Evolutionary conservation across 1,139 yeast genomes (phyloP).

Genomic region (Yamadazyma atmosphaerica): DNA sequence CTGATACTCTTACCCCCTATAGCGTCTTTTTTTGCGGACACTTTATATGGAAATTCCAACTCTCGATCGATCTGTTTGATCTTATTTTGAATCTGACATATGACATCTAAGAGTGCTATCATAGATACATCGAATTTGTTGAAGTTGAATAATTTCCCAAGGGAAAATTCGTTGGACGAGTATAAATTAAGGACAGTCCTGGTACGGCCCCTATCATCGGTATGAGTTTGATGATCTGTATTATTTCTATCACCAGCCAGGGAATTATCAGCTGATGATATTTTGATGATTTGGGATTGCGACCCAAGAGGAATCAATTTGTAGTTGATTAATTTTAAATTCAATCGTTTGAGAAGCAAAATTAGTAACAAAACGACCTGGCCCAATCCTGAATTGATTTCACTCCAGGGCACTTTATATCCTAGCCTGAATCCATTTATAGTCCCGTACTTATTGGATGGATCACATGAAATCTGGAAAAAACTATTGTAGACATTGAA

Average conservation of each 20-base stretch:
- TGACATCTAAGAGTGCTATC: slow-evolving; percentile 69
- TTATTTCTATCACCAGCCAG: too few relatives aligned
- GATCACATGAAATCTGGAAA: slow-evolving; percentile 75
- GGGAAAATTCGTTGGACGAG: slow-evolving; percentile 65
- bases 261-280: slow-evolving; percentile 17
- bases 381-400: slow-evolving; percentile 90
- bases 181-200: slow-evolving; percentile 48
- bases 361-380: slow-evolving; percentile 71
- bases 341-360: slow-evolving; percentile 61
- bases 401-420: slow-evolving; percentile 78
- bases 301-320: slow-evolving; percentile 83
- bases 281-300: slow-evolving; percentile 71
- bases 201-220: slow-evolving; percentile 7
- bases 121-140: slow-evolving; percentile 73
- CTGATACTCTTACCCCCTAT: slow-evolving; percentile 80
- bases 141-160: slow-evolving; percentile 68
- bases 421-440: slow-evolving; percentile 87
- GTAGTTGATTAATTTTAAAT: slow-evolving; percentile 57
- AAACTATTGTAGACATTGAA: slow-evolving; percentile 81
- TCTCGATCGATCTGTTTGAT: slow-evolving; percentile 50
- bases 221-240: slow-evolving; percentile 22
- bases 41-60: slow-evolving; percentile 71
- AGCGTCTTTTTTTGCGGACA: slow-evolving; percentile 51
- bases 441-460: slow-evolving; percentile 72
- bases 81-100: slow-evolving; percentile 55